Base-by-base conservation (phyloP, 345 rosid species). In the Citrus australasica region DNA sequence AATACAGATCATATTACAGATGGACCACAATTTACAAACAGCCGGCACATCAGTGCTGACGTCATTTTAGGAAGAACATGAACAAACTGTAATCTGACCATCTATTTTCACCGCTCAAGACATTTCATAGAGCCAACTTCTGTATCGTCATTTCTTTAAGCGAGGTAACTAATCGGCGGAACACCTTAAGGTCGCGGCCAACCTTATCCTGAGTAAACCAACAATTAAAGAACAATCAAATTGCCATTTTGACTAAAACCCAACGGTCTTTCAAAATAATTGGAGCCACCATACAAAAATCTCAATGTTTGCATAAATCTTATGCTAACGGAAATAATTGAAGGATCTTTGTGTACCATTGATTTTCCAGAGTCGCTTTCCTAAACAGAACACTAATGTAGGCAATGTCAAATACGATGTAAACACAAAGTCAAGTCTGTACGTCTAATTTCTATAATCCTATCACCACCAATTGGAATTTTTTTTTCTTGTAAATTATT, bases 91-190 rank as follows among this genome's bases (percentile, higher is more conserved):
- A 13, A 38, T 27, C 77, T 1, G 9, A 60, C 25, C n/a, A 40
- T 17, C 74, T 37, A 42, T 74, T 63, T 64, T 63, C 48, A 62
- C 69, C 4, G 78, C 61, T 32, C 9, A 10, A 51, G 8, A 76
- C 72, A 55, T 38, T 77, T 86, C 76, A 85, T 71, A 11, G 61
- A 65, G 83, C 68, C 66, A 87, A 68, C 66, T 87, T 91, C 71
- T 88, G 93, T 78, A 93, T 84, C 22, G 91, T 81, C 82, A 87
- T 80, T 87, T 94, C 99, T 84, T 96, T 89, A 16, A 96, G 91
- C 6, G 94, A 87, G 19, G 89, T 73, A 56, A 91, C 97, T 69
- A 92, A 83, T 81, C 99, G 87, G 24, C 86, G 84, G 84, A 96
- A 96, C 71, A 96, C 86, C 87, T 90, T 96, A 25, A 93, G 90